Base-by-base conservation (phyloP, 306 rosid genomes). In the Glycine tomentella region DNA sequence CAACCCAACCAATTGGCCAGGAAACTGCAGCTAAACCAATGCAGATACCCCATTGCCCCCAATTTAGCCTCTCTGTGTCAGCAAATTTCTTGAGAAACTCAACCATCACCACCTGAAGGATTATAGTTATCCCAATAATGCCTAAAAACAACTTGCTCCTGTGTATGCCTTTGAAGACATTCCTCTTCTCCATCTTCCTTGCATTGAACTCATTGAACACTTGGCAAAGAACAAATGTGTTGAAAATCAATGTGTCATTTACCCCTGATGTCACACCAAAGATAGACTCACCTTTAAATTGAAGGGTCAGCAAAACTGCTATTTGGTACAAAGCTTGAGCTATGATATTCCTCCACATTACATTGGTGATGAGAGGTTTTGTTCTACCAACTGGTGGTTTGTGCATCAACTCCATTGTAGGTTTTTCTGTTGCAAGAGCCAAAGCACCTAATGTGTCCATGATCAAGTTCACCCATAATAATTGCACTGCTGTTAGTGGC, bases 71-170 rank as follows among this genome's bases (percentile, higher is more conserved):
- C 49, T 83, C 83, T 0, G 86, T 83, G 8, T 72, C 76, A 55
- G 83, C 86, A 83, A 83, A 83, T 17, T 83, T 83, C 80, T 83
- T 83, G 14, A 83, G 79, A 66, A 83, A 83, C 76, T 83, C 86
- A 72, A 83, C 83, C 86, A 83, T 83, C 80, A 78, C 83, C 10
- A 83, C 76, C 48, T 83, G 86, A 56, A 83, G 83, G 4, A 83
- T 40, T 10, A 83, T 17, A 45, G 86, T 83, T 4, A 72, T 6
- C 15, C 80, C 86, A 83, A 78, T 10, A 66, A 83, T 83, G 9
- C 83, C 83, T 48, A 78, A 73, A 74, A 83, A 83, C 71, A 83
- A 20, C 71, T 83, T 78, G 79, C 52, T 83, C 53, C 42, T 64
- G n/a, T 61, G 82, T 61, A 83, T 70, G 14, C 82, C 86, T 46